phyloP scores from a whole-genome alignment of 768 basidiomycete genomes.

The Podaxis rugospora region DNA sequence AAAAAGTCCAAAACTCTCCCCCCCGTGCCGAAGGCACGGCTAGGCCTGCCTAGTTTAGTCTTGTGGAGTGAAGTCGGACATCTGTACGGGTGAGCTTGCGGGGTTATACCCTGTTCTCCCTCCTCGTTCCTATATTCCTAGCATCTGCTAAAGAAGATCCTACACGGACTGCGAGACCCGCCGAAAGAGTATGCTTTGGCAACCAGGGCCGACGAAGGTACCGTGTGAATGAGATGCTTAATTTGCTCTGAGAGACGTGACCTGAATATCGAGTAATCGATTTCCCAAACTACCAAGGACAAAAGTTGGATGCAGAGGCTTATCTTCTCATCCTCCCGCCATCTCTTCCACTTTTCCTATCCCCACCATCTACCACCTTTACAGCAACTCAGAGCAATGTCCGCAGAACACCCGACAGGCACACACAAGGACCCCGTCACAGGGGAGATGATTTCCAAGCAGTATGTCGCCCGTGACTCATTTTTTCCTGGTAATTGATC shows the following conservation, averaged over 20 bases:
- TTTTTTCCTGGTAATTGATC: slow-evolving; percentile 23
- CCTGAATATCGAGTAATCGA: neutral
- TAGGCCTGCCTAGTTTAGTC: no score
- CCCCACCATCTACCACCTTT: slow-evolving; percentile 8
- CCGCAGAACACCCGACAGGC: slow-evolving; percentile 36
- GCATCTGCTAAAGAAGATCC: neutral
- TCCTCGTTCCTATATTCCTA: no score
- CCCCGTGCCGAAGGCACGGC: no score
- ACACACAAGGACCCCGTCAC: slow-evolving; percentile 80
- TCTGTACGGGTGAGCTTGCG: neutral
- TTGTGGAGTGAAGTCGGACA: neutral
- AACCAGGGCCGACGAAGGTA: neutral
- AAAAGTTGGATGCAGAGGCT: slow-evolving; percentile 30
- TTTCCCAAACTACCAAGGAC: slow-evolving; percentile 4
- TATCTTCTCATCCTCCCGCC: slow-evolving; percentile 23
- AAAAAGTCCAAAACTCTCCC: no score
- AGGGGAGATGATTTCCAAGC: slow-evolving; percentile 96
- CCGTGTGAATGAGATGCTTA: neutral
- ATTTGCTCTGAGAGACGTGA: neutral
- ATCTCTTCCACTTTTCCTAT: slow-evolving; percentile 11
- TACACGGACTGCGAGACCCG: neutral
- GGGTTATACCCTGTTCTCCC: neutral
- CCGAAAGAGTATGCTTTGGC: neutral
- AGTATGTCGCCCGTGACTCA: slow-evolving; percentile 44
- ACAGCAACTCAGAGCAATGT: slow-evolving; percentile 31